Conservation (phyloP, 2,329 filamentous ascomycete genomes). For the Exophiala mesophila region DNA sequence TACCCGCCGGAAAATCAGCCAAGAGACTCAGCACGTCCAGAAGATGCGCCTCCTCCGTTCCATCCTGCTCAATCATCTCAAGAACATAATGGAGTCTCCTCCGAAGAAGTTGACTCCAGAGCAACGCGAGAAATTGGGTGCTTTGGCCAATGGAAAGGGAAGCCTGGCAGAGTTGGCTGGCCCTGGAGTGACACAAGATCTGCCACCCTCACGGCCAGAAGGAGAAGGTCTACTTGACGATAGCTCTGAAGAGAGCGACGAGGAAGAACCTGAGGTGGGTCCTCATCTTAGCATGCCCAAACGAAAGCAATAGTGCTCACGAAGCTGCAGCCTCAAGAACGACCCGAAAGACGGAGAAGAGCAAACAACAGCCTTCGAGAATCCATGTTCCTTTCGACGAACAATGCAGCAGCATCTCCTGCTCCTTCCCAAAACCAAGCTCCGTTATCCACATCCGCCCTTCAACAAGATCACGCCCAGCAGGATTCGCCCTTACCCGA, state of each 20-base stretch:
- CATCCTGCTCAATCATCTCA: constrained; percentile 65
- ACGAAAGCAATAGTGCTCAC: constrained; percentile 10
- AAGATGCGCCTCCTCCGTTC: constrained; percentile 86
- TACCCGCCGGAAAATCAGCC: constrained; percentile 69
- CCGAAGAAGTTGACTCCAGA: constrained; percentile 70
- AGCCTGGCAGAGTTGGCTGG: constrained; percentile 50
- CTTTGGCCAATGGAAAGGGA: constrained; percentile 42
- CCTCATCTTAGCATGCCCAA: constrained; percentile 14
- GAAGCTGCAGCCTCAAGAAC: constrained; percentile 39
- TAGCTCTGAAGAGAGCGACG: constrained; percentile 26
- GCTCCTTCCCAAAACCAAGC: constrained; percentile 21
- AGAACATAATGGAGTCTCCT: constrained; percentile 44
- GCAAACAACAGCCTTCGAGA: constrained; percentile 26
- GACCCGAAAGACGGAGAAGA: constrained; percentile 40
- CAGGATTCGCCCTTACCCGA: constrained; percentile 21
- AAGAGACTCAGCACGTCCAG: constrained; percentile 78
- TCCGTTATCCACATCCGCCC: constrained; percentile 18
- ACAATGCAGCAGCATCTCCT: constrained; percentile 5
- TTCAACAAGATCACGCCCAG: constrained; percentile 17
- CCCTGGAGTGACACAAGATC: constrained; percentile 19
- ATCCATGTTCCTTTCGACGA: constrained; percentile 23
- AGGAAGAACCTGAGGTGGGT: constrained; percentile 29
- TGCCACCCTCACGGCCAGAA: constrained; percentile 15
- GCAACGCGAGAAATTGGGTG: constrained; percentile 56
- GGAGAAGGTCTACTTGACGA: constrained; percentile 27